These are phyloP conservation scores for Pontederia paniculata DNA, from an alignment of 176 grass and related monocot species.

Conservation along the genomic window DNA sequence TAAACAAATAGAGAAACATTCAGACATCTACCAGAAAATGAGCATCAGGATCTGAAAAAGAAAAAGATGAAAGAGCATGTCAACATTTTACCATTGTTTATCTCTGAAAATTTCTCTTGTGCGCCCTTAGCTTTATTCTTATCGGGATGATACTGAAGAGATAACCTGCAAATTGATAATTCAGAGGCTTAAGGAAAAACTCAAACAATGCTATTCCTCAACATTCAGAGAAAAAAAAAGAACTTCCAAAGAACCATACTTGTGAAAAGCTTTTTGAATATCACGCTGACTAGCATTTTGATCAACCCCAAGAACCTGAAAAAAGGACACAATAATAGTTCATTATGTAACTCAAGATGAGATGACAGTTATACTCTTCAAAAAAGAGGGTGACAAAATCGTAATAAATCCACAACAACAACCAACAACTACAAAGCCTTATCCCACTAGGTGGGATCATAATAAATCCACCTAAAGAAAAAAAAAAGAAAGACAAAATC, in stretches of 20 bases:
- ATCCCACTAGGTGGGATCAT: too few relatives aligned
- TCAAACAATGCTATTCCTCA: background rate
- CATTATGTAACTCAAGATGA: too few relatives aligned
- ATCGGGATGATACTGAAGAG: conserved; percentile 89
- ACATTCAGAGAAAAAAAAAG: background rate
- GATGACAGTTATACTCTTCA: too few relatives aligned
- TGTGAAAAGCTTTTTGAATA: conserved; percentile 98
- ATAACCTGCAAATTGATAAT: conserved; percentile 36
- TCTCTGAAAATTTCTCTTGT: conserved; percentile 79
- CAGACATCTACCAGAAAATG: conserved; percentile 6
- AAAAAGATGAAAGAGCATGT: background rate
- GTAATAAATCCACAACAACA: too few relatives aligned
- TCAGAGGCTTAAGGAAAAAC: background rate
- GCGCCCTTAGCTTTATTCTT: conserved; percentile 88
- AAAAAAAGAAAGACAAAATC: too few relatives aligned
- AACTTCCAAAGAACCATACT: conserved; percentile 28
- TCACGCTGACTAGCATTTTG: conserved; percentile 86
- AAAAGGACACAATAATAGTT: background rate
- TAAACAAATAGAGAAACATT: background rate
- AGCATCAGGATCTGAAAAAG: background rate
- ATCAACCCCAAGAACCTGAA: conserved; percentile 91
- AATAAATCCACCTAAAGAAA: too few relatives aligned
- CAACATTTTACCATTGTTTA: conserved; percentile 68
- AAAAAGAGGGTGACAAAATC: too few relatives aligned
- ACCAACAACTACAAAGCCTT: too few relatives aligned